Percentiles rank a stretch among this genome's conserved stretches.
Conservation (phyloP, 208 protist species). For the Trichomonas tenax region DNA sequence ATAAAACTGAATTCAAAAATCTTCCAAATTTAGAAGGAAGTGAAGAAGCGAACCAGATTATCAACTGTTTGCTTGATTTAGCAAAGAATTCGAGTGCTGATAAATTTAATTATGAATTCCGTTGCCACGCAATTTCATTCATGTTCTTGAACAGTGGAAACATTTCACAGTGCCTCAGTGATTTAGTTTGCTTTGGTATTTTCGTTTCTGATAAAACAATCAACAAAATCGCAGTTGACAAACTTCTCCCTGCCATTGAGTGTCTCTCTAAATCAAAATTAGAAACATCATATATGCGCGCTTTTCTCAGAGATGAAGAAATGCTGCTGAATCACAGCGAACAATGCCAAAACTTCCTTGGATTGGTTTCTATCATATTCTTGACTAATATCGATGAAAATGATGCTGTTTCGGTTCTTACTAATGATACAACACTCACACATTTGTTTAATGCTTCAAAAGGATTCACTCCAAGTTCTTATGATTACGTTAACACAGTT, state of each 20-base stretch:
- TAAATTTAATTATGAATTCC: background rate
- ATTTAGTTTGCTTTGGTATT: background rate
- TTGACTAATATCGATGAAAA: background rate
- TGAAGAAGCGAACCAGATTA: background rate
- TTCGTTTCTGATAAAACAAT: background rate
- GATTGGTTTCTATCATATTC: background rate
- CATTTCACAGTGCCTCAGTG: background rate
- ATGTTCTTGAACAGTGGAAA: background rate
- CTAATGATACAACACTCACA: background rate
- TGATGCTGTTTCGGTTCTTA: background rate
- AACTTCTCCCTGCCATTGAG: background rate
- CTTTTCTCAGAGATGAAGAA: background rate
- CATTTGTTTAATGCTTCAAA: background rate
- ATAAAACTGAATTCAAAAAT: background rate
- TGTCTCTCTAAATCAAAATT: background rate
- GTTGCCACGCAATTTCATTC: background rate
- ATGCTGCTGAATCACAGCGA: background rate
- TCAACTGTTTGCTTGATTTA: background rate
- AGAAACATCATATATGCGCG: background rate
- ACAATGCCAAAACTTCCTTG: background rate
- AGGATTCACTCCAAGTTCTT: background rate
- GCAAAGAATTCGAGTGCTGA: background rate
- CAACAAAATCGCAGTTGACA: background rate
- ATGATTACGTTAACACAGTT: background rate
- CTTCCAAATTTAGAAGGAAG: background rate